Evolutionary conservation across 2,329 filamentous ascomycete genomes (phyloP), one percentile per base, ranked within the genome.

Genomic region (Alternaria sp.): DNA sequence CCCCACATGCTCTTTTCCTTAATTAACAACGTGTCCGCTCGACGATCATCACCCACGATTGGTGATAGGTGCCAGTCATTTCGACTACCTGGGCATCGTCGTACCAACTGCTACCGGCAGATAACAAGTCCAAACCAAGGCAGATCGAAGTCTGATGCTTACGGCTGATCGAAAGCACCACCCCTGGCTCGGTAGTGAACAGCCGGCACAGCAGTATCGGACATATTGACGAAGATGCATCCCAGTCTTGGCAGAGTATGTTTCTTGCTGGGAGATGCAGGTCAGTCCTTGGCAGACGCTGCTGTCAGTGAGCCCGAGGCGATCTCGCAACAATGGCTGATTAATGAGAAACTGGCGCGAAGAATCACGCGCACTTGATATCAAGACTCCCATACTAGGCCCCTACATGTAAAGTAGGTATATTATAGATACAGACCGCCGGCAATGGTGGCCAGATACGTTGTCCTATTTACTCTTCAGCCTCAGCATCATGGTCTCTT

Each of bases 221-320:
- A 18, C 47, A 60, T 54, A 54, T 54, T 54, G 43, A 60, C 18
- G 18, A 33, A 12, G 25, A 54, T 9, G 41, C 51, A 37, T 49
- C 49, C 57, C 37, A 47, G 49, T 18, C 47, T 60, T 60, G 57
- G 49, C 28, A 60, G 26, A 50, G 26, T 23, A 41, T 46, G 15
- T 60, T 14, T 43, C 30, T 20, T 15, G 14, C 45, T 60, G 28
- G 26, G 7, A 25, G 41, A n/a, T 15, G 50, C 49, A 1, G 30
- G 15, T 53, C 20, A 9, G 49, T 25, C 26, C 15, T 58, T 58
- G 56, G n/a, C 56, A 23, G 7, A 58, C 20, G n/a, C 33, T n/a
- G 14, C 25, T 49, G 14, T 37, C 23, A 28, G 11, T 28, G 20
- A 33, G 12, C 49, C 44, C 58, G n/a, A 25, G 20, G 26, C 20